Evolutionary conservation across 2,329 filamentous ascomycete species (phyloP), one percentile per base, ranked within the genome.

Genomic region (Talaromyces pinophilus): DNA sequence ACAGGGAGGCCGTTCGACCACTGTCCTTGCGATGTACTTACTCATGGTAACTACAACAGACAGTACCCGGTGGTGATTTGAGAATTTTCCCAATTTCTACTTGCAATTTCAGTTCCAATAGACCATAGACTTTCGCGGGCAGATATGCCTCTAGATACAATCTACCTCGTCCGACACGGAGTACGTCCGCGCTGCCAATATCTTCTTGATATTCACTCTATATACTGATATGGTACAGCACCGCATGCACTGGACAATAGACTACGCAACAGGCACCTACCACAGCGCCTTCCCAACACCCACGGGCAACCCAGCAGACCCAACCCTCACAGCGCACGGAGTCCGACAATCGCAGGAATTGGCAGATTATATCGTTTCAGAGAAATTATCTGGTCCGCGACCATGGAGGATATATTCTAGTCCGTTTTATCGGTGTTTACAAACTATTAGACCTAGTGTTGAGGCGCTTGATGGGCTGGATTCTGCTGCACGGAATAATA

Each of bases 281-380:
- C 86, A 85, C 63, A 83, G 90, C 28, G 84, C 83, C 67, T 87
- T 95, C 70, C 87, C 85, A 50, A 92, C 92, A 44, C 94, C 95
- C 0, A 98, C 95, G 5, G 91, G 92, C 63, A 93, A 97, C 69
- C 85, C 93, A 3, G 90, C 91, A 30, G 95, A 99, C 76, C 93
- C 93, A 55, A 89, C 92, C 10, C 85, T 99, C 72, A 93, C 93
- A 7, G 88, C 91, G 25, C 90, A 98, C 75, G 95, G 95, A 66
- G 90, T 96, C 48, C 84, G 87, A 62, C 95, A 99, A 82, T 88
- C 93, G 25, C 84, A 87, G 68, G 89, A 98, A 79, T 85, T 98
- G 57, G 93, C 85, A 2, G 72, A 69, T 6, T 75, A 81, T 59
- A 62, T 81, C 3, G 65, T 70, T 15, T 71, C 70, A 33, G 69